Evolutionary conservation across 2,329 filamentous ascomycete species (phyloP).

Genomic region (Curvularia eragrostidis): DNA sequence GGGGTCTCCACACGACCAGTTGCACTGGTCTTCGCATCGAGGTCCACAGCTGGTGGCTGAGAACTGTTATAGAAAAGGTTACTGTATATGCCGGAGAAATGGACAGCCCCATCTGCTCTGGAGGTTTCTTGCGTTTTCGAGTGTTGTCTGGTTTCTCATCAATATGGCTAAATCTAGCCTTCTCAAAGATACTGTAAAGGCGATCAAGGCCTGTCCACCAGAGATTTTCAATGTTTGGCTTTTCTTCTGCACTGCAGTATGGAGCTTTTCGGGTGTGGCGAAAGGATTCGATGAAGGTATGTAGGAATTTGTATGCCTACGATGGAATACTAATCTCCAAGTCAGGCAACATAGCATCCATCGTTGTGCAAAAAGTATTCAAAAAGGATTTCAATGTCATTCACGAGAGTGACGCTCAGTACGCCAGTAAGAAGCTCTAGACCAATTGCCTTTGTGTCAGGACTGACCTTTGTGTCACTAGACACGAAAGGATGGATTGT

Average conservation of each 20-base stretch:
- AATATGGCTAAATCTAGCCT: not conserved
- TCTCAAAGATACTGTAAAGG: not conserved
- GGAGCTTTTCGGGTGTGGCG: not conserved
- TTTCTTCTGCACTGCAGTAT: not conserved
- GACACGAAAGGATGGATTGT: not conserved
- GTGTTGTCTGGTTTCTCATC: not conserved
- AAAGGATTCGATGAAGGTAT: constrained; percentile 1
- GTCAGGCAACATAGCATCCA: not conserved
- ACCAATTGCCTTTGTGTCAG: not conserved
- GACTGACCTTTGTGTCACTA: not conserved
- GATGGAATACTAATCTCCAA: not conserved
- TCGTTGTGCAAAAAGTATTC: not conserved
- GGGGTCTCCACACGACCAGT: not conserved
- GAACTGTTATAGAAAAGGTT: not conserved
- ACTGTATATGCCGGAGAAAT: not conserved
- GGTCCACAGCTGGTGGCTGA: not conserved
- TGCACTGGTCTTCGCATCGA: not conserved
- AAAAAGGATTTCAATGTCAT: not conserved
- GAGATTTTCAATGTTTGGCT: not conserved
- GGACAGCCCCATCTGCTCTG: not conserved
- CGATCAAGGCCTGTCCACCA: not conserved
- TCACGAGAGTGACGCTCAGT: not conserved
- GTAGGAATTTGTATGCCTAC: not conserved
- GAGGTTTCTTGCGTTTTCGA: not conserved
- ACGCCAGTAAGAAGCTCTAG: not conserved